phyloP scores from a whole-genome alignment of 2,329 filamentous ascomycete genomes.

The Teratosphaeria epicoccoides region DNA sequence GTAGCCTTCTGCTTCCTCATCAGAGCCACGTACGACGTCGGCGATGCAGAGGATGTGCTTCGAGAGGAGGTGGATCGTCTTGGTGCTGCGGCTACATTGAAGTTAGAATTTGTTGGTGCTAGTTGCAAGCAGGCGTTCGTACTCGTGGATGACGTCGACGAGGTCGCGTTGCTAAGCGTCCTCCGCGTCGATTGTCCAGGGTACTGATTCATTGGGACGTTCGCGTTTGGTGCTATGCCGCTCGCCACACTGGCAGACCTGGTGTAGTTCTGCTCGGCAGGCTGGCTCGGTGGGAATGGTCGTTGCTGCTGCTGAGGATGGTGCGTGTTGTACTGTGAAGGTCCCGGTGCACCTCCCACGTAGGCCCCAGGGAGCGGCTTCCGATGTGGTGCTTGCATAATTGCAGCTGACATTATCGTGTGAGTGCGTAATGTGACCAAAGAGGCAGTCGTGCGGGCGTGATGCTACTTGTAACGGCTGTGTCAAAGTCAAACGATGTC shows the following conservation, averaged over 20 bases:
- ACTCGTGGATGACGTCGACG: conserved; percentile 55
- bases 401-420: neutral
- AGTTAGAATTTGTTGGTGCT: conserved; percentile 36
- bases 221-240: conserved; percentile 2
- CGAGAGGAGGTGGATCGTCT: conserved; percentile 73
- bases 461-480: neutral
- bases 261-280: neutral
- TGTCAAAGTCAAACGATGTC: neutral
- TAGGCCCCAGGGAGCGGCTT: conserved; percentile 9
- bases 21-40: conserved; percentile 84
- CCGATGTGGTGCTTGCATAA: conserved; percentile 7
- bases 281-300: neutral
- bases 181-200: conserved; percentile 28
- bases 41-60: conserved; percentile 46
- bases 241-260: neutral
- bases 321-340: neutral
- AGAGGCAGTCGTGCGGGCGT: neutral
- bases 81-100: conserved; percentile 29
- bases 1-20: conserved; percentile 95
- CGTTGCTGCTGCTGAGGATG: conserved; percentile 2
- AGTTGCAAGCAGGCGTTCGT: conserved; percentile 31
- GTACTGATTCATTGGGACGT: conserved; percentile 1
- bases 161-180: conserved; percentile 59
- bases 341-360: neutral
- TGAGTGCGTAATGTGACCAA: neutral